A percentile compares a stretch with the other conserved stretches of the same genome.
Conservation (phyloP, 1,284 basidiomycete genomes). For the Agroathelia rolfsii region DNA sequence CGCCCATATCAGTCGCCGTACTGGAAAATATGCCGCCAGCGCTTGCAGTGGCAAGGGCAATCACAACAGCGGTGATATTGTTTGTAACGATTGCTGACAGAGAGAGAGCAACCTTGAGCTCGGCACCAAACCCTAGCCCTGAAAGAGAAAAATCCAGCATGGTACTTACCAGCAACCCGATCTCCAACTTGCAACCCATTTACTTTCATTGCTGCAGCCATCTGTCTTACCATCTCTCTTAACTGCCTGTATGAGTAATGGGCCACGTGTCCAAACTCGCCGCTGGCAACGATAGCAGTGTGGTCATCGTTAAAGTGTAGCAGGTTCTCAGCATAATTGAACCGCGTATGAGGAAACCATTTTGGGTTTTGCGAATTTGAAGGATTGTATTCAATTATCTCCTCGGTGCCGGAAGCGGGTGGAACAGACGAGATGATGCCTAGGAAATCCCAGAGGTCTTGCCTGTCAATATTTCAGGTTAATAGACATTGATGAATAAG, state of each 20-base stretch:
- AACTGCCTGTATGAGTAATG: slow-evolving; percentile 46
- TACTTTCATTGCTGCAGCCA: slow-evolving; percentile 44
- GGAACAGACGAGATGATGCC: slow-evolving; percentile 48
- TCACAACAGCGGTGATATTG: slow-evolving; percentile 40
- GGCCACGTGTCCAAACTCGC: slow-evolving; percentile 38
- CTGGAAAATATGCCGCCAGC: slow-evolving; percentile 58
- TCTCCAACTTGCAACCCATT: slow-evolving; percentile 50
- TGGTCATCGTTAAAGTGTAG: slow-evolving; percentile 52
- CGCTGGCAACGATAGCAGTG: slow-evolving; percentile 44
- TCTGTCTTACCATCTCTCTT: slow-evolving; percentile 37
- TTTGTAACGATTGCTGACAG: slow-evolving; percentile 61
- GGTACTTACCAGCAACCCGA: slow-evolving; percentile 51
- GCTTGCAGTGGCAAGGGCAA: slow-evolving; percentile 52
- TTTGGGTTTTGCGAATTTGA: slow-evolving; percentile 42
- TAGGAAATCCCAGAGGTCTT: slow-evolving; percentile 54
- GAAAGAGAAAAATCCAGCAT: too few relatives aligned
- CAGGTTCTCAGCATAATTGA: slow-evolving; percentile 88
- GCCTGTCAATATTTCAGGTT: too few relatives aligned
- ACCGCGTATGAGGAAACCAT: slow-evolving; percentile 69
- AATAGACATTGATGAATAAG: too few relatives aligned
- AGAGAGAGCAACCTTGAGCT: too few relatives aligned
- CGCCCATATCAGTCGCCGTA: slow-evolving; percentile 65
- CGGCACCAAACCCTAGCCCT: too few relatives aligned
- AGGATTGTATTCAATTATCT: slow-evolving; percentile 39
- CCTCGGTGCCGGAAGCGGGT: slow-evolving; percentile 21